phyloP scores from a whole-genome alignment of 2,329 filamentous ascomycete species.

The Pestalotiopsis sp. region DNA sequence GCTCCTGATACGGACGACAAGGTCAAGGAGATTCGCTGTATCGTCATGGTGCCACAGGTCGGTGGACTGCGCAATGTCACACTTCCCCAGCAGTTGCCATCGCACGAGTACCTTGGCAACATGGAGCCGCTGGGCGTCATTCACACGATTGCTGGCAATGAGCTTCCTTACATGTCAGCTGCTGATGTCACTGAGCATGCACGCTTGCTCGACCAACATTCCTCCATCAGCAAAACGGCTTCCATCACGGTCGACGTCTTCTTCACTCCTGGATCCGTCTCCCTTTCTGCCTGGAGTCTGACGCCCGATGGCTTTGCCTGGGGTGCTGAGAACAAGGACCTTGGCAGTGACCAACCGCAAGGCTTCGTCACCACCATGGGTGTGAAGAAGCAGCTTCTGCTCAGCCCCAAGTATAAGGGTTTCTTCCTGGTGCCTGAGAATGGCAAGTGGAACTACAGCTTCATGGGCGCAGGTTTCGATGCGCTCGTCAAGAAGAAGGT shows the following conservation, averaged over 20 bases:
- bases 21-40: constrained; percentile 95
- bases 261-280: constrained; percentile 96
- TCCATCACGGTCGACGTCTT: constrained; percentile 94
- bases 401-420: constrained; percentile 91
- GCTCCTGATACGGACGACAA: constrained; percentile 87
- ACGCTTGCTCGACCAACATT: constrained; percentile 82
- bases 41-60: constrained; percentile 97
- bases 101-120: constrained; percentile 84
- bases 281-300: constrained; percentile 89
- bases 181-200: constrained; percentile 94
- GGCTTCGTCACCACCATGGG: constrained; percentile 93
- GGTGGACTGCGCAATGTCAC: constrained; percentile 92
- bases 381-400: constrained; percentile 89
- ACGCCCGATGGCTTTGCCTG: constrained; percentile 94
- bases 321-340: constrained; percentile 95
- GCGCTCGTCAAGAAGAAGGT: constrained; percentile 88
- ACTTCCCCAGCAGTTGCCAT: constrained; percentile 84
- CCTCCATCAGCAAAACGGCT: constrained; percentile 80
- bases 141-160: constrained; percentile 92
- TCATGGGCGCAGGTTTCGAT: constrained; percentile 90
- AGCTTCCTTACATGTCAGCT: constrained; percentile 94
- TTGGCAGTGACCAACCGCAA: constrained; percentile 87
- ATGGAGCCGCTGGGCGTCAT: constrained; percentile 94
- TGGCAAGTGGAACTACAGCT: constrained; percentile 95
- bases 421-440: constrained; percentile 96